Evolutionary conservation across 129 eudicot genomes (phyloP).

Genomic region (Helianthus tuberosus): DNA sequence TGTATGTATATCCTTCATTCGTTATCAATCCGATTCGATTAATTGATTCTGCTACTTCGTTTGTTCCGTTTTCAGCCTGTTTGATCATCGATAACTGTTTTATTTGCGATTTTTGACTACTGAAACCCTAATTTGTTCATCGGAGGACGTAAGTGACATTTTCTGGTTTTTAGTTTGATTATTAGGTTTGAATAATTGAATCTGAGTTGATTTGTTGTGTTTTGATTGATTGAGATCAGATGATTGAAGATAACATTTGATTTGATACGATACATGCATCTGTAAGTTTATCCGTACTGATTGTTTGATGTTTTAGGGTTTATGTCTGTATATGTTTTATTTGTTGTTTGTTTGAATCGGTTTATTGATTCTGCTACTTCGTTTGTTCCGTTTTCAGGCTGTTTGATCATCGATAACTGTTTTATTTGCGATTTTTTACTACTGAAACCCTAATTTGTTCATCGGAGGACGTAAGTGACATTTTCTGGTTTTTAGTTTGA

Average conservation of each 20-base stretch:
- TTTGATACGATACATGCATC: too few species aligned
- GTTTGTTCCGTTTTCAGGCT: constrained; percentile 7
- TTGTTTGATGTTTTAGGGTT: too few species aligned
- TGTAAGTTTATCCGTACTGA: too few species aligned
- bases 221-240: background rate
- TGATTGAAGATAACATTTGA: constrained; percentile 8
- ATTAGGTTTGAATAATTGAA: background rate
- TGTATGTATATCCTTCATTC: background rate
- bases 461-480: too few species aligned
- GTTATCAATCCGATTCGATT: background rate
- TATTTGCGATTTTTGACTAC: constrained; percentile 7
- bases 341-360: constrained; percentile 3
- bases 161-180: background rate
- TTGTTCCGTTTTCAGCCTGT: constrained; percentile 8
- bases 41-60: constrained; percentile 1
- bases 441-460: too few species aligned
- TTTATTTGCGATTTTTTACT: background rate
- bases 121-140: constrained; percentile 26
- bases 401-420: constrained; percentile 4
- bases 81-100: constrained; percentile 4
- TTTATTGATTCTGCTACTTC: background rate
- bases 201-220: constrained; percentile 16
- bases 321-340: background rate
- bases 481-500: too few species aligned
- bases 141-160: constrained; percentile 15